These are phyloP conservation scores for Gossypium turneri DNA, from an alignment of 345 rosid species.

Conservation along the genomic window DNA sequence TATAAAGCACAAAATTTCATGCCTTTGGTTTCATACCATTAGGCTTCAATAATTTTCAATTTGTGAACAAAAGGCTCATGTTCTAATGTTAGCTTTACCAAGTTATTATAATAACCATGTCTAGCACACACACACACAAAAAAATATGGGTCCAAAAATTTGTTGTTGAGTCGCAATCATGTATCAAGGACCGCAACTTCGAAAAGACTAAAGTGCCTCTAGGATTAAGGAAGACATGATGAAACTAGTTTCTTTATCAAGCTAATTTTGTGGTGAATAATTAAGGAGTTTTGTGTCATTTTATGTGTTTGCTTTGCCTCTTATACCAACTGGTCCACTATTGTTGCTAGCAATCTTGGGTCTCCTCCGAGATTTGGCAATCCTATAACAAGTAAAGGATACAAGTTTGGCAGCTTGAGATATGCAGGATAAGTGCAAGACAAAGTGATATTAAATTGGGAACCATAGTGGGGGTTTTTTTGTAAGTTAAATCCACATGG, in stretches of 20 bases:
- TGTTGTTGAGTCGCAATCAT: conserved; percentile 19
- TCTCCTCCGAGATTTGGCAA: conserved; percentile 7
- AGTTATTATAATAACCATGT: not conserved
- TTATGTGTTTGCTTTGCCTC: not conserved
- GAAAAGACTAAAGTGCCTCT: conserved; percentile 7
- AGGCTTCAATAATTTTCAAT: conserved; percentile 5
- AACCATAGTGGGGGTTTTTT: conserved; percentile 10
- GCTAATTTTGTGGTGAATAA: not conserved
- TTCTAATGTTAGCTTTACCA: conserved; percentile 7
- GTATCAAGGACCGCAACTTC: conserved; percentile 8
- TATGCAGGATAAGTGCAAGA: conserved; percentile 3
- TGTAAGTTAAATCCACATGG: conserved; percentile 7
- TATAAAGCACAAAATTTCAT: conserved; percentile 24
- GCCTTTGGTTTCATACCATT: conserved; percentile 9
- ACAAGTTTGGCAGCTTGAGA: conserved; percentile 13
- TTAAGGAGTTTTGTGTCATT: conserved; percentile 10
- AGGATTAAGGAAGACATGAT: not conserved
- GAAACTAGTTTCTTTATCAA: not conserved
- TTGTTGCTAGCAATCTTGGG: conserved; percentile 2
- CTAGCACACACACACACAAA: not conserved
- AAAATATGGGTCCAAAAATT: conserved; percentile 8
- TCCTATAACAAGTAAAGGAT: conserved; percentile 18
- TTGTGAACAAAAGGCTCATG: conserved; percentile 3
- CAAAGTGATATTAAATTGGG: conserved; percentile 11
- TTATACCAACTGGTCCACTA: conserved; percentile 16